phyloP scores from a whole-genome alignment of 2,329 filamentous ascomycete species.

The Aspergillus clavatus region DNA sequence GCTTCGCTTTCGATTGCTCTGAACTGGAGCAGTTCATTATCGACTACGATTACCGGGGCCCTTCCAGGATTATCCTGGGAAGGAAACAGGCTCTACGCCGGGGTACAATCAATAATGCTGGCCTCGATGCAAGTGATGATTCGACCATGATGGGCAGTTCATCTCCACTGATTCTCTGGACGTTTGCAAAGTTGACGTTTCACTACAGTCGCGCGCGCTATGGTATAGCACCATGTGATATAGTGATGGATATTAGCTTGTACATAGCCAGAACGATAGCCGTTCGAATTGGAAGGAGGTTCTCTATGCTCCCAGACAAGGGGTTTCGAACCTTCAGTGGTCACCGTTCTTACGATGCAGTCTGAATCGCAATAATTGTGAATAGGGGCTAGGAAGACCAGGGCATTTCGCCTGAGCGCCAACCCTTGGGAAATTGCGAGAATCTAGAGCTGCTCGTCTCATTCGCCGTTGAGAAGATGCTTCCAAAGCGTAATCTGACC shows the following conservation, averaged over 20 bases:
- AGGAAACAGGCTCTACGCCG: not conserved
- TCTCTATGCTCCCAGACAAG: not conserved
- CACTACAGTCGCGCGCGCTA: not conserved
- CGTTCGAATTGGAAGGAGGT: not conserved
- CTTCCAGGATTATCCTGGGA: not conserved
- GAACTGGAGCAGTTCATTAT: not conserved
- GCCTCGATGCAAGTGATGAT: no score
- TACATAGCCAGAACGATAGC: not conserved
- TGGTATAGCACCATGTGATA: not conserved
- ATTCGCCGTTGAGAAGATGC: not conserved
- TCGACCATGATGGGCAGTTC: no score
- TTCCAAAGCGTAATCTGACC: not conserved
- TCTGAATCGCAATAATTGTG: not conserved
- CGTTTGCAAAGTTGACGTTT: not conserved
- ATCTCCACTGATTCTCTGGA: not conserved
- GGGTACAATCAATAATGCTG: not conserved
- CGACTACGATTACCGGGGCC: not conserved
- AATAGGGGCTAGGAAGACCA: not conserved
- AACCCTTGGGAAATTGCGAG: no score
- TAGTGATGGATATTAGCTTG: not conserved
- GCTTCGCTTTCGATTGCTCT: not conserved
- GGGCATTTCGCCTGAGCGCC: no score
- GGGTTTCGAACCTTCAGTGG: not conserved
- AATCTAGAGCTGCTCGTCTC: not conserved
- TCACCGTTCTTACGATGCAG: not conserved